phyloP scores from a whole-genome alignment of 192 early-diverging fungal species.

The Coemansia sp. region DNA sequence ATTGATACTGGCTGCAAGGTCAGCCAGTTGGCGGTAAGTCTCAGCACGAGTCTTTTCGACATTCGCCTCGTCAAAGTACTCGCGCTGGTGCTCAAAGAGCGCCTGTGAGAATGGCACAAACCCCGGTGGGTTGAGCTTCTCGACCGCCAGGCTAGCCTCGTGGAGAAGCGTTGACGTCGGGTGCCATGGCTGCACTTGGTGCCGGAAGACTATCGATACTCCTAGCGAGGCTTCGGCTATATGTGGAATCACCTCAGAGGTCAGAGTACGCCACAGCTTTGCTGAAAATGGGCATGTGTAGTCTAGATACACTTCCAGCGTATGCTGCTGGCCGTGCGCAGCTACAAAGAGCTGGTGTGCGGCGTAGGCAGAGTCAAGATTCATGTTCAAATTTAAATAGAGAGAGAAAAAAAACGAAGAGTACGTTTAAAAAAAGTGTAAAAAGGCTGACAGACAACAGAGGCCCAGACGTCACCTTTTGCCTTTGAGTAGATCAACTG shows the following conservation, averaged over 20 bases:
- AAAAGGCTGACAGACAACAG: too few relatives aligned
- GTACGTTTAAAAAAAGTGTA: too few relatives aligned
- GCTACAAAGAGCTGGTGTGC: constrained; percentile 24
- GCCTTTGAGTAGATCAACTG: background rate
- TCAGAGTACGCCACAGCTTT: constrained; percentile 61
- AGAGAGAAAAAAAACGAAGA: background rate
- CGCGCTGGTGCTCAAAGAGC: constrained; percentile 65
- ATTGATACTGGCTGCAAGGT: constrained; percentile 56
- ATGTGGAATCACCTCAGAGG: constrained; percentile 61
- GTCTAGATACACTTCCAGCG: constrained; percentile 53
- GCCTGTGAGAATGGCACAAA: constrained; percentile 62
- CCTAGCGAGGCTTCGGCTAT: constrained; percentile 49
- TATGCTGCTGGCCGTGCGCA: constrained; percentile 12
- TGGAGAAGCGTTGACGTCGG: constrained; percentile 73
- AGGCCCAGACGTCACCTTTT: background rate
- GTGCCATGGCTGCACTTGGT: constrained; percentile 90
- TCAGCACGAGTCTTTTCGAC: constrained; percentile 62
- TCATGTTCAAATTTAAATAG: background rate
- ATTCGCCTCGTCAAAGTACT: constrained; percentile 69
- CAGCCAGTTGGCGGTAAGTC: constrained; percentile 60
- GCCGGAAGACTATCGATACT: constrained; percentile 72
- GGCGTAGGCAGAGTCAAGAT: constrained; percentile 32
- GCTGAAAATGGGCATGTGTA: constrained; percentile 70
- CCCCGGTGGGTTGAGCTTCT: constrained; percentile 58
- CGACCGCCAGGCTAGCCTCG: constrained; percentile 77